phyloP scores from a whole-genome alignment of 2,329 filamentous ascomycete species.

The Hortaea sp. region DNA sequence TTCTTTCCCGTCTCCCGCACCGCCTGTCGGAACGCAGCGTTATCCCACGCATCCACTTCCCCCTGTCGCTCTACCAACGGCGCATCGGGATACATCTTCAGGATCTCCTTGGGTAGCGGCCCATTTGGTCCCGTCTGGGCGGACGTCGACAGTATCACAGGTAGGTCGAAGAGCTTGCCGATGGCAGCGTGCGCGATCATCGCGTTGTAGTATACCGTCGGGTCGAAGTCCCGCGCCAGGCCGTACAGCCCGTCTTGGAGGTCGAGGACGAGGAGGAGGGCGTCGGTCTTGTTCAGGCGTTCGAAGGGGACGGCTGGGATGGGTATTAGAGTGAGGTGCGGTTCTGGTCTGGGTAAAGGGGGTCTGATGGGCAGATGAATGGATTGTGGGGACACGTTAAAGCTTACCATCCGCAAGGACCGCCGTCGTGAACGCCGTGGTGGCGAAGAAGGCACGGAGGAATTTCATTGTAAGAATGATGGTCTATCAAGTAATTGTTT shows the following conservation, averaged over 20 bases:
- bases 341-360: no score
- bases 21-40: constrained; percentile 55
- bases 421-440: not conserved
- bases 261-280: constrained; percentile 47
- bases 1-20: constrained; percentile 54
- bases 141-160: constrained; percentile 61
- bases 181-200: constrained; percentile 59
- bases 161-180: constrained; percentile 56
- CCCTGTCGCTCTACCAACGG: constrained; percentile 58
- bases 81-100: constrained; percentile 50
- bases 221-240: constrained; percentile 56
- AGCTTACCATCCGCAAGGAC: no score
- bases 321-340: no score
- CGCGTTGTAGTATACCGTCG: constrained; percentile 54
- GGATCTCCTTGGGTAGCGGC: constrained; percentile 58
- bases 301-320: constrained; percentile 17
- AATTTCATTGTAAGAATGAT: no score
- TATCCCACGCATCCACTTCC: constrained; percentile 71
- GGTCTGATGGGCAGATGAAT: no score
- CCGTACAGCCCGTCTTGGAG: constrained; percentile 50
- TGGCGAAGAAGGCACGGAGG: not conserved
- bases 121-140: constrained; percentile 61
- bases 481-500: no score
- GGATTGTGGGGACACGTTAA: no score
- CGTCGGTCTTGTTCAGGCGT: constrained; percentile 33